Base-by-base conservation (phyloP, 345 rosid genomes). In the Gossypium turneri region DNA sequence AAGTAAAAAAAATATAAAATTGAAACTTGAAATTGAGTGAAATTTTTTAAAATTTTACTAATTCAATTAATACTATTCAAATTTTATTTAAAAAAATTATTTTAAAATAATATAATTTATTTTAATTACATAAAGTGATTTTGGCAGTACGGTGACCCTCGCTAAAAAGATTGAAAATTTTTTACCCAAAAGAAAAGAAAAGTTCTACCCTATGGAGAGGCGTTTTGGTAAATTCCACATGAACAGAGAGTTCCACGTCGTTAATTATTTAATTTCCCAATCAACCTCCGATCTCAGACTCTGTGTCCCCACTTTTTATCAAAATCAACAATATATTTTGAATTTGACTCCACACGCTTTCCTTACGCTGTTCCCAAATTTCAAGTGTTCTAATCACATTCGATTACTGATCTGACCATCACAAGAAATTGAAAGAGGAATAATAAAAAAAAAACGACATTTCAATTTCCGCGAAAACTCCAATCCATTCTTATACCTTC, bases 401-500 rank as follows among this genome's bases (percentile, higher is more conserved):
- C 53, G 66, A 12, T 57, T 22, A 5, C 19, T 38, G 51, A 66
- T 56, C 22, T 29, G 11, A 70, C 41, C 24, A 43, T 3, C 55
- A 13, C 55, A 45, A 43, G 41, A 20, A 9, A 43, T 57, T 57
- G 12, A 45, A 45, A 9, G 22, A 22, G 25, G 13, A 3, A 34
- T 4, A 29, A 29, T 1, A 5, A 1, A 34, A 17, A 20, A 41
- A 41, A 22, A 12, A 5, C 50, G 34, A 12, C 19, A 52, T 51
- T 73, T 55, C 75, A 48, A n/a, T 68, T 80, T 82, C 85, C 74
- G 13, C 67, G 86, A 80, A 82, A 83, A 74, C 52, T 81, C 60
- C 76, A 22, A 50, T 57, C 56, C 2, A 6, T 2, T 68, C 19
- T 11, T 3, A 47, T 55, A 9, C 0, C 4, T 80, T 73, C 56